Base-by-base conservation (phyloP, 2,329 filamentous ascomycete genomes). In the Colletotrichum sp. region DNA sequence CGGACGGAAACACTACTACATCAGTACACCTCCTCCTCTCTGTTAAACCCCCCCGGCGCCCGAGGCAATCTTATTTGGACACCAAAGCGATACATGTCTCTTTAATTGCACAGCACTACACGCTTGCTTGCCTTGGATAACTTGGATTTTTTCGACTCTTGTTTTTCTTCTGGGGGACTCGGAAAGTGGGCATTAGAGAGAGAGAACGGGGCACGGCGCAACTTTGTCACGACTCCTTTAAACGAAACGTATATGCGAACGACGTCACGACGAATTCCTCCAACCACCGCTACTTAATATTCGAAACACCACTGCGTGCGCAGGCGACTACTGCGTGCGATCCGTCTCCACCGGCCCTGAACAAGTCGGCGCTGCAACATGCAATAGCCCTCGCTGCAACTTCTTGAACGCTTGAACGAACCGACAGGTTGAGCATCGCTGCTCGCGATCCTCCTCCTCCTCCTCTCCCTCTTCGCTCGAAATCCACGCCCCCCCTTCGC, bases 211-310 rank as follows among this genome's bases (percentile, higher is more conserved):
- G n/a, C 57, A 52, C 44, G 70, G 74, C 70, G 74, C 64, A 74
- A 69, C 59, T 60, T 65, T 74, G 36, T 69, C 70, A 76, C 74
- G 57, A 76, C 70, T 74, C 72, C 69, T 74, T 72, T 74, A 26
- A 64, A 69, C 73, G 63, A 72, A 68, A 69, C 74, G 64, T 73
- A 72, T 34, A 74, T 76, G 64, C 59, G 24, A 76, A 75, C 74
- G 74, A 76, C 74, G 74, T 76, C 74, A 76, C 70, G 70, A 74
- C 59, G 24, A 60, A 66, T 32, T 73, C 57, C 62, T 52, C 34
- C 30, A 52, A 60, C 39, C 36, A 72, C 55, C 32, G 39, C 62
- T 64, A 69, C 49, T 60, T 69, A 65, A 73, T 73, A n/a, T 63
- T 30, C 34, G 32, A 32, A 21, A 44, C 52, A 26, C 26, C n/a